phyloP scores from a whole-genome alignment of 441 rosid species.

The Melastoma candidum region DNA sequence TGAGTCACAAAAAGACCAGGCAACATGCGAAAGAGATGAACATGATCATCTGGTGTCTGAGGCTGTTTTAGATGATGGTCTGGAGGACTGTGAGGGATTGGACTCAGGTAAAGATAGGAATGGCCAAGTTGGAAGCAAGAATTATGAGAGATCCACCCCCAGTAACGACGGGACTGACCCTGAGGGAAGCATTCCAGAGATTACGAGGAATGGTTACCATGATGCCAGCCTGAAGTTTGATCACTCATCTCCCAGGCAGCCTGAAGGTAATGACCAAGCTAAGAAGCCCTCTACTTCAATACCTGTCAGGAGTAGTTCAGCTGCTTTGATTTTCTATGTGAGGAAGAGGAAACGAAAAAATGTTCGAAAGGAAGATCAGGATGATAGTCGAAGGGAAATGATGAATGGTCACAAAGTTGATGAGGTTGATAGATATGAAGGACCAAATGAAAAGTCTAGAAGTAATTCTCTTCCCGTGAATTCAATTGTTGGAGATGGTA shows the following conservation, averaged over 20 bases:
- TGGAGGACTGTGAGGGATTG: constrained; percentile 36
- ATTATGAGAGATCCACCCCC: not conserved
- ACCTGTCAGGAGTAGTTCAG: constrained; percentile 26
- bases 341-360: constrained; percentile 26
- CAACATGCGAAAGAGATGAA: constrained; percentile 32
- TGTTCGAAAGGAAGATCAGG: constrained; percentile 26
- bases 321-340: constrained; percentile 30
- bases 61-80: constrained; percentile 35
- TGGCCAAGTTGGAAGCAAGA: constrained; percentile 16
- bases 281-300: constrained; percentile 31
- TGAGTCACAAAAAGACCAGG: constrained; percentile 41
- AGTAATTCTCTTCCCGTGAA: constrained; percentile 6
- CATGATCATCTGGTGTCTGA: constrained; percentile 28
- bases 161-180: too few species aligned
- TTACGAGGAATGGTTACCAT: constrained; percentile 8
- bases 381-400: constrained; percentile 26
- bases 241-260: constrained; percentile 23
- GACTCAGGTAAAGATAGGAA: constrained; percentile 27
- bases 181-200: too few species aligned
- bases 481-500: too few species aligned
- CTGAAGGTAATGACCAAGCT: constrained; percentile 40
- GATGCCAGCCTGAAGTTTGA: constrained; percentile 29
- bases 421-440: constrained; percentile 27
- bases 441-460: constrained; percentile 23
- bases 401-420: constrained; percentile 34